A percentile compares a stretch with the other conserved stretches of the same genome.
These are phyloP conservation scores for Backusella australiensis DNA, from an alignment of 192 early-diverging fungal species.

Conservation along the genomic window DNA sequence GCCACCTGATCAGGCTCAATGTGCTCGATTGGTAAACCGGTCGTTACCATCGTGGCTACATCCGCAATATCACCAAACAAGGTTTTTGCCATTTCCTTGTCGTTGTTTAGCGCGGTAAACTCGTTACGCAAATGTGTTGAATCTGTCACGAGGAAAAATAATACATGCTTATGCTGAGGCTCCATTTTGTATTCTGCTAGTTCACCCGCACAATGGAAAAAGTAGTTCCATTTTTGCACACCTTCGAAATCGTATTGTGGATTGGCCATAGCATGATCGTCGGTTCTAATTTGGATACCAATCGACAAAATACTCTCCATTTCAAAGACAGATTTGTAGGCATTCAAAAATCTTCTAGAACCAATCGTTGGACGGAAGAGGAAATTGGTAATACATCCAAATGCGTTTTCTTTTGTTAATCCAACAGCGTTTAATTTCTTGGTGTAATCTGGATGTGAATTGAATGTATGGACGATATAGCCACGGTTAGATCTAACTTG, in stretches of 20 bases:
- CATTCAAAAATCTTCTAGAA: conserved; percentile 33
- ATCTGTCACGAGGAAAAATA: conserved; percentile 46
- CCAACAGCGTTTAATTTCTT: conserved; percentile 31
- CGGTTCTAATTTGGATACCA: conserved; percentile 44
- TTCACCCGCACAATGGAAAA: conserved; percentile 41
- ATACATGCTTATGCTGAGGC: conserved; percentile 28
- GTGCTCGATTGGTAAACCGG: conserved; percentile 43
- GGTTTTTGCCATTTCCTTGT: conserved; percentile 8
- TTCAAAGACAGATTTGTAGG: conserved; percentile 33
- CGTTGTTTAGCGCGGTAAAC: conserved; percentile 29
- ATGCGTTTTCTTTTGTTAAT: conserved; percentile 35
- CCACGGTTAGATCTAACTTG: conserved; percentile 42
- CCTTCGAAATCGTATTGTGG: conserved; percentile 30
- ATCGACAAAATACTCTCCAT: conserved; percentile 39
- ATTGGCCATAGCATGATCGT: conserved; percentile 39
- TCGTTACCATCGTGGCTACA: conserved; percentile 23
- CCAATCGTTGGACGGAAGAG: conserved; percentile 39
- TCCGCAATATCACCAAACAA: conserved; percentile 14
- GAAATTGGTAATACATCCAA: conserved; percentile 44
- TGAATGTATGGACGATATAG: conserved; percentile 40
- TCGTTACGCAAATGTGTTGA: conserved; percentile 38
- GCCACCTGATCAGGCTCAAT: conserved; percentile 37
- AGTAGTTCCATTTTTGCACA: conserved; percentile 36
- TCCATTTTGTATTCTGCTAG: conserved; percentile 28
- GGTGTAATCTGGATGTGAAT: conserved; percentile 31